Evolutionary conservation across 768 basidiomycete genomes (phyloP).

Genomic region (Amanita rubescens): DNA sequence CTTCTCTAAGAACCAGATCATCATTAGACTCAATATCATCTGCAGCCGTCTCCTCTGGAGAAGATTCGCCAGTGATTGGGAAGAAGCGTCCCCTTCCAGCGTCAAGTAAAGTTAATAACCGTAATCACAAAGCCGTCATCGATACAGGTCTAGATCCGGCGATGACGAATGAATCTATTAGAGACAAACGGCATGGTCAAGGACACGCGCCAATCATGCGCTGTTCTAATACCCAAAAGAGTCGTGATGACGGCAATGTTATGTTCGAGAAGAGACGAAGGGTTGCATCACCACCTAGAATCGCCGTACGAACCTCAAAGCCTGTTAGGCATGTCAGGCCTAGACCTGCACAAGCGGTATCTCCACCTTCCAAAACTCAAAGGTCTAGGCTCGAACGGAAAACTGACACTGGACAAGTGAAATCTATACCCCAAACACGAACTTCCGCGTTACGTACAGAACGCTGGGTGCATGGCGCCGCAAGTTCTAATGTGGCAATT

Average conservation of each 20-base stretch:
- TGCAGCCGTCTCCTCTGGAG: constrained; percentile 22
- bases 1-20: constrained; percentile 29
- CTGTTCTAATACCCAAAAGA: background rate
- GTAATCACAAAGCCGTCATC: constrained; percentile 6
- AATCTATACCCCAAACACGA: background rate
- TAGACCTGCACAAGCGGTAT: constrained; percentile 10
- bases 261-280: constrained; percentile 26
- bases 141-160: background rate
- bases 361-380: background rate
- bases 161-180: background rate
- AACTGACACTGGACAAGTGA: background rate
- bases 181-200: background rate
- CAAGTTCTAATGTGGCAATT: background rate
- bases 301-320: constrained; percentile 7
- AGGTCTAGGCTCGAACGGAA: background rate
- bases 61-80: constrained; percentile 31
- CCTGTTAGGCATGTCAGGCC: constrained; percentile 12
- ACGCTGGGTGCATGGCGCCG: background rate
- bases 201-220: constrained; percentile 2
- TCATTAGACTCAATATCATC: constrained; percentile 35
- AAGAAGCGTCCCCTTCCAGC: constrained; percentile 33
- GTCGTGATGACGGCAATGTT: background rate
- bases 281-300: constrained; percentile 16
- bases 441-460: background rate
- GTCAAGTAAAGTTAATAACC: constrained; percentile 11